Percentiles rank a stretch among this genome's conserved stretches.
These are phyloP conservation scores for Populus pruinosa DNA, from an alignment of 345 rosid species.

Conservation along the genomic window DNA sequence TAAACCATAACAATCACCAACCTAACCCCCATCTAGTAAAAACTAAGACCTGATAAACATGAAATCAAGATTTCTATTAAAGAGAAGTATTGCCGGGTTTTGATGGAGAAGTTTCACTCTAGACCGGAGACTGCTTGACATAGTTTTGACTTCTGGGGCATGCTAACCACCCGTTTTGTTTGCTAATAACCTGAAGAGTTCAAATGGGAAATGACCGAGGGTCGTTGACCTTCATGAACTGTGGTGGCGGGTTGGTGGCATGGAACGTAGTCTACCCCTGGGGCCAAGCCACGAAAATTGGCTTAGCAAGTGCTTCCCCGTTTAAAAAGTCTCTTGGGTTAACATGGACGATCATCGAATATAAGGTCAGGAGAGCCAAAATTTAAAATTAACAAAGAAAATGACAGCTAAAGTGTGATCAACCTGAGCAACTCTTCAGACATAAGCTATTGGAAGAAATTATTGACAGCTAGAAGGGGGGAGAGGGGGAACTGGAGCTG, in stretches of 20 bases:
- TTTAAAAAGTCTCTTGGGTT: background rate
- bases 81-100: slow-evolving; percentile 17
- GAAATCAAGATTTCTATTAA: slow-evolving; percentile 17
- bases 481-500: background rate
- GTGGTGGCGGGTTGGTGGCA: background rate
- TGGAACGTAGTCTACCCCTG: background rate
- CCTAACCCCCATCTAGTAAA: slow-evolving; percentile 24
- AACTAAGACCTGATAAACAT: slow-evolving; percentile 30
- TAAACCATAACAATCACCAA: slow-evolving; percentile 47
- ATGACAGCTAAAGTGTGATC: background rate
- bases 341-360: background rate
- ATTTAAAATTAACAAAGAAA: background rate
- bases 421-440: background rate
- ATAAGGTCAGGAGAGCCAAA: background rate
- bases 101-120: slow-evolving; percentile 13
- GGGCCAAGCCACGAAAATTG: background rate
- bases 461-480: background rate
- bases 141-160: background rate
- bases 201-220: background rate
- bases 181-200: background rate
- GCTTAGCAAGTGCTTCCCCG: background rate
- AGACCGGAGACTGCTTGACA: background rate
- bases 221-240: background rate
- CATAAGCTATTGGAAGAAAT: background rate
- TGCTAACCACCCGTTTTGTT: background rate